Evolutionary conservation across 495 filamentous ascomycete species (phyloP).

Genomic region (Podospora conica): DNA sequence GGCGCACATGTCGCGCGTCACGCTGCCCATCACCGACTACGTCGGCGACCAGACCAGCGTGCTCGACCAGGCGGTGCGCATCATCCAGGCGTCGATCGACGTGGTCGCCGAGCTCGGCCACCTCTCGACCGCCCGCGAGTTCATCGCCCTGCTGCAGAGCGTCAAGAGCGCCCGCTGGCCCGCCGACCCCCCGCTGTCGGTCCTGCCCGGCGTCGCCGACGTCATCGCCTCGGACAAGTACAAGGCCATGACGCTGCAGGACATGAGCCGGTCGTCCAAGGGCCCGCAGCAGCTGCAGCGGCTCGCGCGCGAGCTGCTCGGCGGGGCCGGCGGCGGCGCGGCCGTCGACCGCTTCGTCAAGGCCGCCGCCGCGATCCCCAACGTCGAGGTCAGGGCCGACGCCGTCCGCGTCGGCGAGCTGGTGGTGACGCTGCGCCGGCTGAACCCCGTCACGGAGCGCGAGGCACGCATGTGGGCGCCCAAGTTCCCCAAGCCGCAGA

Average conservation of each 20-base stretch:
- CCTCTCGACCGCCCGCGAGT: conserved; percentile 61
- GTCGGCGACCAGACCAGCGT: conserved; percentile 82
- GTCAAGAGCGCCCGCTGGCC: conserved; percentile 94
- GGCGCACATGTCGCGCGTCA: conserved; percentile 87
- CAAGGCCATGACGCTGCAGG: conserved; percentile 31
- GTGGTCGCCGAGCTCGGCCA: conserved; percentile 88
- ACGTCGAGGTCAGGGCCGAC: conserved; percentile 57
- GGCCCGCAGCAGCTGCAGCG: conserved; percentile 39
- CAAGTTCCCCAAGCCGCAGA: conserved; percentile 87
- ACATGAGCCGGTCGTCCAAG: conserved; percentile 25
- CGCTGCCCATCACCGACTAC: conserved; percentile 93
- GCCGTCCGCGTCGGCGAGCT: conserved; percentile 55
- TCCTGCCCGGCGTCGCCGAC: conserved; percentile 69
- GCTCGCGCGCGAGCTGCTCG: conserved; percentile 32
- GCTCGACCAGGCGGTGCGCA: conserved; percentile 92
- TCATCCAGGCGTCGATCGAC: conserved; percentile 87
- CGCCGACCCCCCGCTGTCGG: conserved; percentile 66
- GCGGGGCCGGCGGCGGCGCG: conserved; percentile 25
- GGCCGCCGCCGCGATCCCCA: conserved; percentile 56
- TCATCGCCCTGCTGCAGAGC: conserved; percentile 82
- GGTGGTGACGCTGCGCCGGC: conserved; percentile 56
- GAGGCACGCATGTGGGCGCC: conserved; percentile 77
- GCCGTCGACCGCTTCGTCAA: conserved; percentile 44
- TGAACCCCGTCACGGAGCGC: conserved; percentile 55
- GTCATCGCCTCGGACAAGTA: conserved; percentile 35